phyloP scores from a whole-genome alignment of 768 basidiomycete species.

The Kondoa subrosea region DNA sequence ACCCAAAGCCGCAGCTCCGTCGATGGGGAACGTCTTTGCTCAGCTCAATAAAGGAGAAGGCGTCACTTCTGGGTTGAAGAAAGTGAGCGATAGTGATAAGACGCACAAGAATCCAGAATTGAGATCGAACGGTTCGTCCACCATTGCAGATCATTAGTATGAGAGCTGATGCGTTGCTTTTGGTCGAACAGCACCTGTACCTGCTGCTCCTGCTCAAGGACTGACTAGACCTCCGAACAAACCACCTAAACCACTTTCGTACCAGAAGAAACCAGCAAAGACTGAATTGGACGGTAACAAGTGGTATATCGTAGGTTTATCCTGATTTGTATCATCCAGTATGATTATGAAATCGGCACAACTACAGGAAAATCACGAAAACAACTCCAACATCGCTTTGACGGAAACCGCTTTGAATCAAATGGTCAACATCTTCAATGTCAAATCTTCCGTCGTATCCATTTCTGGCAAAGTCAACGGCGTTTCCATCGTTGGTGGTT shows the following conservation, averaged over 20 bases:
- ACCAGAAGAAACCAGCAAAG: constrained; percentile 84
- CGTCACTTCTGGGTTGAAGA: constrained; percentile 75
- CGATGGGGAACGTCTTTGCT: constrained; percentile 57
- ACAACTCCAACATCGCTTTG: constrained; percentile 51
- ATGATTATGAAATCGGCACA: neutral
- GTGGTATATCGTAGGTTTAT: constrained; percentile 68
- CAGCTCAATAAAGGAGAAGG: constrained; percentile 75
- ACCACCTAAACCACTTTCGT: constrained; percentile 65
- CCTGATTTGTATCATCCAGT: neutral
- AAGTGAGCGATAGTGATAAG: constrained; percentile 92
- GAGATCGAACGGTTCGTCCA: constrained; percentile 42
- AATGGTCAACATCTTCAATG: constrained; percentile 70
- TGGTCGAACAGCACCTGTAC: no score
- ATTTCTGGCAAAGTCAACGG: constrained; percentile 92
- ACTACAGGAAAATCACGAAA: constrained; percentile 96
- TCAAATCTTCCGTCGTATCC: constrained; percentile 65
- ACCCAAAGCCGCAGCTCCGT: constrained; percentile 37
- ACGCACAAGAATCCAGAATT: constrained; percentile 94
- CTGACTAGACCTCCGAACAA: constrained; percentile 13
- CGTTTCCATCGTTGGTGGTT: constrained; percentile 74
- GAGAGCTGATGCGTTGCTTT: no score
- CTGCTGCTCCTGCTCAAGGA: constrained; percentile 23
- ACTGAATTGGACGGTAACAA: constrained; percentile 78
- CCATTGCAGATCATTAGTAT: no score
- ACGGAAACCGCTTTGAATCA: constrained; percentile 64